phyloP scores from a whole-genome alignment of 164 flowering plant genomes.

The Buxus sempervirens region DNA sequence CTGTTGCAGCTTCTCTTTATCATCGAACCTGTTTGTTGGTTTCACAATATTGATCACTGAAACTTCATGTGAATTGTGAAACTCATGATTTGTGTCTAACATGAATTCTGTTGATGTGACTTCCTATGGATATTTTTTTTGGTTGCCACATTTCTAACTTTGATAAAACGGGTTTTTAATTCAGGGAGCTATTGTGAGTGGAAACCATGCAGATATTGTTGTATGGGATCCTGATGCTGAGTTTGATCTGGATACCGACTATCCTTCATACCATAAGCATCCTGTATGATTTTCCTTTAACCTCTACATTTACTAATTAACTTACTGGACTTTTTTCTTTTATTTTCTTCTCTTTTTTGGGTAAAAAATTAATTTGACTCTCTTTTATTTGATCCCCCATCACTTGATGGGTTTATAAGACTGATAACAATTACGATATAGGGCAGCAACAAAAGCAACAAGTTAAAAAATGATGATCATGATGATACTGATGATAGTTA shows the following conservation, averaged over 20 bases:
- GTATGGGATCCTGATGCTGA: slow-evolving; percentile 90
- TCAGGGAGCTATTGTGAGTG: slow-evolving; percentile 80
- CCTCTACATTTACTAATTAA: too few species aligned
- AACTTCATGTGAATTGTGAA: too few species aligned
- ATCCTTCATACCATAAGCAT: slow-evolving; percentile 60
- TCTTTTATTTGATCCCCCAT: too few species aligned
- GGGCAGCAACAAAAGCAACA: too few species aligned
- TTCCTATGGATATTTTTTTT: background rate
- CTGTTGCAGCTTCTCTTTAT: background rate
- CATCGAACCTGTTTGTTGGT: background rate
- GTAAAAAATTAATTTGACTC: too few species aligned
- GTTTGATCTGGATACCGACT: slow-evolving; percentile 53
- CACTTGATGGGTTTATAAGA: too few species aligned
- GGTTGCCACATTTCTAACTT: background rate
- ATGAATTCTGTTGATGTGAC: background rate
- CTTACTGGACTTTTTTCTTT: too few species aligned
- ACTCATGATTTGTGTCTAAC: background rate
- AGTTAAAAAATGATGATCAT: too few species aligned
- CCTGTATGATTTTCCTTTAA: slow-evolving; percentile 43
- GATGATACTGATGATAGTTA: too few species aligned
- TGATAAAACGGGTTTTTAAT: background rate
- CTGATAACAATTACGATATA: too few species aligned
- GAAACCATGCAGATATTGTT: slow-evolving; percentile 92
- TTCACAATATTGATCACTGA: background rate
- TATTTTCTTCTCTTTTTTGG: too few species aligned